A percentile compares a stretch with the other conserved stretches of the same genome.
Conservation (phyloP, 768 basidiomycete species). For the Trichaptum fuscoviolaceum region DNA sequence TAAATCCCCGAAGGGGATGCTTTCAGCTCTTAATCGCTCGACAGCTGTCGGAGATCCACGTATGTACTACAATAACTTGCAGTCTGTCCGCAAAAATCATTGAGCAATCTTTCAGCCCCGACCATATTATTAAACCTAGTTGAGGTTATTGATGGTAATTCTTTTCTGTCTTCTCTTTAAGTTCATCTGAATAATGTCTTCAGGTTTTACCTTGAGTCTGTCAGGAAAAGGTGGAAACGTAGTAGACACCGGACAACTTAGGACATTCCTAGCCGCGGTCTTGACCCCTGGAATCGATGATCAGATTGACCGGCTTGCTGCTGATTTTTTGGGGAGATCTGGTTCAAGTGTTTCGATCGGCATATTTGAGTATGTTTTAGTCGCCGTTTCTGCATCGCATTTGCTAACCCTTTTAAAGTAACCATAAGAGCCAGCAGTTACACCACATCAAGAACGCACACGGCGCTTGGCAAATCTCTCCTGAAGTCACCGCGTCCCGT, state of each 20-base stretch:
- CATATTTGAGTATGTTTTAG: slow-evolving; percentile 39
- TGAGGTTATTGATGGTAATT: slow-evolving; percentile 42
- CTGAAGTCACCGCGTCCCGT: slow-evolving; percentile 62
- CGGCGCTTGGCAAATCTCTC: slow-evolving; percentile 70
- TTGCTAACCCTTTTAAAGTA: slow-evolving; percentile 7
- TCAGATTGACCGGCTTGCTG: slow-evolving; percentile 67
- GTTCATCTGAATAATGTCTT: not conserved
- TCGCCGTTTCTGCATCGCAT: not conserved
- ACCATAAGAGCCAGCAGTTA: slow-evolving; percentile 30
- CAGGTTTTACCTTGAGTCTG: not conserved
- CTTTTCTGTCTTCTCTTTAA: slow-evolving; percentile 17
- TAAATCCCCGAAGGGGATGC: not conserved
- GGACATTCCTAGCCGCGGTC: slow-evolving; percentile 54
- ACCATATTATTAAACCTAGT: slow-evolving; percentile 48
- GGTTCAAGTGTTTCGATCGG: slow-evolving; percentile 39
- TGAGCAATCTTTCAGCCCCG: slow-evolving; percentile 32
- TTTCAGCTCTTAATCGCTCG: slow-evolving; percentile 32
- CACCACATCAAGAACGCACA: slow-evolving; percentile 22
- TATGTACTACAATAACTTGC: slow-evolving; percentile 8
- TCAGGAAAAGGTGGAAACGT: not conserved
- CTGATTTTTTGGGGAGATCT: slow-evolving; percentile 46
- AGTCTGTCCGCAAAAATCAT: not conserved
- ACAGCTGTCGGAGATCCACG: slow-evolving; percentile 39
- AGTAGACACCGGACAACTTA: slow-evolving; percentile 27
- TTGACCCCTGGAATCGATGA: slow-evolving; percentile 66